Percentiles rank a stretch among this genome's conserved stretches.
Conservation (phyloP, 2,329 filamentous ascomycete genomes). For the Achaetomium macrosporum region DNA sequence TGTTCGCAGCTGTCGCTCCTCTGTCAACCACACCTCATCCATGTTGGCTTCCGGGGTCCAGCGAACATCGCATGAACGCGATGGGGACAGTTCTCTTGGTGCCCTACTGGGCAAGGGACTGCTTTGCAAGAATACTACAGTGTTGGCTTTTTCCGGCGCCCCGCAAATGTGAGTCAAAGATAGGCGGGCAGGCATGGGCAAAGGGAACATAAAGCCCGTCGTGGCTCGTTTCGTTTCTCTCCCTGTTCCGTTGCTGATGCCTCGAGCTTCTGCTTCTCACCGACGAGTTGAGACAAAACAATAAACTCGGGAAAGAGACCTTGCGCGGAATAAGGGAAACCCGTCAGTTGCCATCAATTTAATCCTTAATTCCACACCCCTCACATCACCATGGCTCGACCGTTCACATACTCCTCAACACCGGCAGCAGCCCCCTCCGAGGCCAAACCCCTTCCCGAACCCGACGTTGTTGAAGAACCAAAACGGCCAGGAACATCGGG, state of each 20-base stretch:
- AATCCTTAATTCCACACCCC: too few relatives aligned
- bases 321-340: background rate
- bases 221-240: too few relatives aligned
- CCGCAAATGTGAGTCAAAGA: background rate
- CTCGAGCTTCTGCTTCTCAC: too few relatives aligned
- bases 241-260: too few relatives aligned
- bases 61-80: constrained; percentile 17
- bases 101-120: background rate
- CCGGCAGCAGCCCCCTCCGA: background rate
- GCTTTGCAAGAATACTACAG: background rate
- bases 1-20: background rate
- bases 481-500: constrained; percentile 39
- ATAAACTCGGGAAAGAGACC: background rate
- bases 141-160: background rate
- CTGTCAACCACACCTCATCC: background rate
- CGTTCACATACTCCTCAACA: background rate
- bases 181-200: background rate
- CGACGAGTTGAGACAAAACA: too few relatives aligned
- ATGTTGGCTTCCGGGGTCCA: constrained; percentile 7
- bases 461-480: constrained; percentile 19
- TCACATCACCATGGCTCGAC: constrained; percentile 1
- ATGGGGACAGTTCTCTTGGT: constrained; percentile 1
- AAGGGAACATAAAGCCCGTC: too few relatives aligned
- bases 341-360: too few relatives aligned
- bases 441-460: constrained; percentile 11